These are phyloP conservation scores for Penicillium fuscoglaucum DNA, from an alignment of 2,329 filamentous ascomycete genomes.

Conservation along the genomic window DNA sequence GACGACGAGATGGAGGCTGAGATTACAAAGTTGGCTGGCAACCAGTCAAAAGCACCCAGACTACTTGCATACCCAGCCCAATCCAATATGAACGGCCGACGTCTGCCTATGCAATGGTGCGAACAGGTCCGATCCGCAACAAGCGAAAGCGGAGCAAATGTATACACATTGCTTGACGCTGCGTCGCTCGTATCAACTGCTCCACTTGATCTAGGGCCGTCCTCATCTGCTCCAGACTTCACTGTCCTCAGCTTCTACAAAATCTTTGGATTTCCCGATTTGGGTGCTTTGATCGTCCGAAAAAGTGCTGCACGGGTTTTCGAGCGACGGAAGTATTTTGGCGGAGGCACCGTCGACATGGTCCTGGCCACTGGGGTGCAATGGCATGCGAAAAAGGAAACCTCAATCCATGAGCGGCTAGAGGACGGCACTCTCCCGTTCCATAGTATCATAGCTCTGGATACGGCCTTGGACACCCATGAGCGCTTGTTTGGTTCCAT, in stretches of 20 bases:
- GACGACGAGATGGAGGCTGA: conserved; percentile 66
- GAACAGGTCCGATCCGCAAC: conserved; percentile 45
- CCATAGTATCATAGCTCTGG: conserved; percentile 83
- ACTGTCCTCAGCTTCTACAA: conserved; percentile 89
- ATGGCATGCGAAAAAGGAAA: conserved; percentile 78
- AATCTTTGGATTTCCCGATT: conserved; percentile 94
- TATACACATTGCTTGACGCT: conserved; percentile 77
- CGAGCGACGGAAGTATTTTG: conserved; percentile 74
- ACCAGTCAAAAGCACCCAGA: conserved; percentile 23
- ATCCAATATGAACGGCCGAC: conserved; percentile 85
- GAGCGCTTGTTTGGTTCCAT: conserved; percentile 69
- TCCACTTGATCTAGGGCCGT: conserved; percentile 67
- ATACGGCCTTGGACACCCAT: conserved; percentile 71
- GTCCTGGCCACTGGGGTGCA: conserved; percentile 73
- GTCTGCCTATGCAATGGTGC: conserved; percentile 72
- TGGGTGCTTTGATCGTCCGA: conserved; percentile 80
- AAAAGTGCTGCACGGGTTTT: conserved; percentile 68
- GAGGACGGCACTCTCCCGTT: conserved; percentile 92
- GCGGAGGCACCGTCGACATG: conserved; percentile 91
- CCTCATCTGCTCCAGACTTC: conserved; percentile 72
- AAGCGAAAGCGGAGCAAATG: conserved; percentile 32
- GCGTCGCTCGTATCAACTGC: conserved; percentile 78
- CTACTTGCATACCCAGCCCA: conserved; percentile 86
- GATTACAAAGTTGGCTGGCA: conserved; percentile 49
- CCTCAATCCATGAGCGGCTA: conserved; percentile 72